phyloP scores from a whole-genome alignment of 225 moss, liverwort and hornwort genomes.

The Climacium dendroides region DNA sequence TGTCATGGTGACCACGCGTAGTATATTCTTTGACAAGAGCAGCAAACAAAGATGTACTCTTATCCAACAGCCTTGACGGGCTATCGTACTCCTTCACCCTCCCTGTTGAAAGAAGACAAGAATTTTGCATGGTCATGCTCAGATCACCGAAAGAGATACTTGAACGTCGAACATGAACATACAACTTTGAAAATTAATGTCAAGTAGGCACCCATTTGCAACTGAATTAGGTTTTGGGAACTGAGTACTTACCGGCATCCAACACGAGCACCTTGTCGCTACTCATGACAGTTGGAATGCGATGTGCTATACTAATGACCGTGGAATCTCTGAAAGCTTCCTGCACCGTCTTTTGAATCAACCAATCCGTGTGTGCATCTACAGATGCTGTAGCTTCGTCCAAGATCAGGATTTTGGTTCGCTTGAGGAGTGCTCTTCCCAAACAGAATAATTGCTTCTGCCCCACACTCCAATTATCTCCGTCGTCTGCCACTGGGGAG shows the following conservation, averaged over 20 bases:
- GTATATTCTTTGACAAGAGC: slow-evolving; percentile 31
- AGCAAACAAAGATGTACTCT: slow-evolving; percentile 16
- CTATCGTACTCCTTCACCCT: slow-evolving; percentile 31
- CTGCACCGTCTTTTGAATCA: slow-evolving; percentile 28
- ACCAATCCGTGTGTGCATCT: slow-evolving; percentile 25
- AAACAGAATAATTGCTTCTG: slow-evolving; percentile 37
- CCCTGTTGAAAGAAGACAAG: slow-evolving; percentile 2
- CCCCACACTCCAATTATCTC: slow-evolving; percentile 40
- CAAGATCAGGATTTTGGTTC: slow-evolving; percentile 23
- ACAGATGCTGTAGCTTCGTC: slow-evolving; percentile 49
- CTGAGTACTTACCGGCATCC: too few species aligned
- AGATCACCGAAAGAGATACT: too few species aligned
- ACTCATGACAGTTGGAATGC: slow-evolving; percentile 40
- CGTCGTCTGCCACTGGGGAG: slow-evolving; percentile 19
- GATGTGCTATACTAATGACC: slow-evolving; percentile 29
- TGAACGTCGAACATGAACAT: too few species aligned
- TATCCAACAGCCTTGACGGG: slow-evolving; percentile 23
- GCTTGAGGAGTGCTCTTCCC: slow-evolving; percentile 34
- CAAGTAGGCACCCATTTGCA: too few species aligned
- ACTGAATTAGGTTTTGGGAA: too few species aligned
- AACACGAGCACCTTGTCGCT: slow-evolving; percentile 38
- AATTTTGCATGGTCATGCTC: background rate
- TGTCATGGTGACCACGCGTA: slow-evolving; percentile 1
- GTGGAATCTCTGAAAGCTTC: slow-evolving; percentile 23
- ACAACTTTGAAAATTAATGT: too few species aligned